Percentiles rank a stretch among this genome's conserved stretches.
These are phyloP conservation scores for Citrus unshiu DNA, from an alignment of 345 rosid genomes.

Conservation along the genomic window DNA sequence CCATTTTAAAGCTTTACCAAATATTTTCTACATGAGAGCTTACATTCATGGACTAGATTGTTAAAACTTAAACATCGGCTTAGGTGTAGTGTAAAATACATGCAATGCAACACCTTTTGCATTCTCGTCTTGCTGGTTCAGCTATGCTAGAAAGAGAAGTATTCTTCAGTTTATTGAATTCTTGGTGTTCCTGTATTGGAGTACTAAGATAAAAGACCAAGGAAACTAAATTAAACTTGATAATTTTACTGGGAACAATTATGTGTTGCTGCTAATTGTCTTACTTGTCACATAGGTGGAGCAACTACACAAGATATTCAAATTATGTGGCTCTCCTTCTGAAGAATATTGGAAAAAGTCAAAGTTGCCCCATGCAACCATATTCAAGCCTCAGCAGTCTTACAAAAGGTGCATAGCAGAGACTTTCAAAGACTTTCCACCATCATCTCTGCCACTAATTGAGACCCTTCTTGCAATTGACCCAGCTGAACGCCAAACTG, in stretches of 20 bases:
- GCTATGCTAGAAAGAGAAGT: not conserved
- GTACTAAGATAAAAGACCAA: not conserved
- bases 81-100: not conserved
- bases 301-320: constrained; percentile 74
- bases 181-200: not conserved
- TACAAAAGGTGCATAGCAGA: constrained; percentile 63
- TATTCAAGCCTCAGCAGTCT: constrained; percentile 72
- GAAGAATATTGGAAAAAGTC: constrained; percentile 80
- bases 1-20: not conserved
- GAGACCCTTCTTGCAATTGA: constrained; percentile 74
- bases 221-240: not conserved
- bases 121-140: not conserved
- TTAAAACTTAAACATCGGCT: not conserved
- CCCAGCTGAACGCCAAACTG: constrained; percentile 64
- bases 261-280: constrained; percentile 13
- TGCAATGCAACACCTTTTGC: not conserved
- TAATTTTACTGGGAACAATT: not conserved
- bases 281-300: constrained; percentile 49
- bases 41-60: not conserved
- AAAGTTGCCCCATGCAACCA: constrained; percentile 77
- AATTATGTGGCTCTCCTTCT: constrained; percentile 75
- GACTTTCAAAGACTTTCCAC: constrained; percentile 70
- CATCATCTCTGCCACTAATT: constrained; percentile 60
- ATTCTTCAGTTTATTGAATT: not conserved
- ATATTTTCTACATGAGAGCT: not conserved